A percentile compares a stretch with the other conserved stretches of the same genome.
Conservation (phyloP, 148 eudicot genomes). For the Silene latifolia region DNA sequence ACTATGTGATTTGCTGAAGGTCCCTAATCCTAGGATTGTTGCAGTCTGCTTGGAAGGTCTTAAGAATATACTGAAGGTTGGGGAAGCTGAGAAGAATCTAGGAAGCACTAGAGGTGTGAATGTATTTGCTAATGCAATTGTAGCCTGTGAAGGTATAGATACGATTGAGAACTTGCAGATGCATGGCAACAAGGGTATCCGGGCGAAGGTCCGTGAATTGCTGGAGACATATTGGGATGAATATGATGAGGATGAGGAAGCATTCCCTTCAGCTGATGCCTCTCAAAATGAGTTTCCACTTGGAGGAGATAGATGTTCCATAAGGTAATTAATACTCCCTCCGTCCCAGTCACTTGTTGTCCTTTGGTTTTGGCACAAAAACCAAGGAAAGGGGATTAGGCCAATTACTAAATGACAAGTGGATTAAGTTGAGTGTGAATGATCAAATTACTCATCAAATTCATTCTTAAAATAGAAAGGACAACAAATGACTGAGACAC, state of each 20-base stretch:
- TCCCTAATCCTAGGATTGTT: constrained; percentile 81
- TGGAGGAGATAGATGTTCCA: constrained; percentile 69
- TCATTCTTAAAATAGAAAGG: too few relatives aligned
- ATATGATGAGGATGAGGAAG: constrained; percentile 80
- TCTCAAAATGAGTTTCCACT: constrained; percentile 66
- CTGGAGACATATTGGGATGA: constrained; percentile 84
- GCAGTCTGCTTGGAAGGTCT: constrained; percentile 90
- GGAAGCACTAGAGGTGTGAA: constrained; percentile 60
- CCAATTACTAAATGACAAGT: too few relatives aligned
- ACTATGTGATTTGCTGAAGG: constrained; percentile 67
- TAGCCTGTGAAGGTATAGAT: constrained; percentile 81
- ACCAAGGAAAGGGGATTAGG: too few relatives aligned
- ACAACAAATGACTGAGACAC: too few relatives aligned
- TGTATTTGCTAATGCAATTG: constrained; percentile 69
- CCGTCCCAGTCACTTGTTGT: too few relatives aligned
- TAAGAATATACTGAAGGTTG: constrained; percentile 76
- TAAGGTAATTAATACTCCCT: too few relatives aligned
- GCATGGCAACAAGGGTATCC: constrained; percentile 85
- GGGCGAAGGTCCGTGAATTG: constrained; percentile 74
- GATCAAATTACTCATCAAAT: too few relatives aligned
- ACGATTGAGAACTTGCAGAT: constrained; percentile 77
- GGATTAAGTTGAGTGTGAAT: too few relatives aligned
- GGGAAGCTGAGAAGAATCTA: constrained; percentile 65
- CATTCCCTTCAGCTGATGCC: constrained; percentile 55
- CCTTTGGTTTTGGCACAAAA: too few relatives aligned